Evolutionary conservation across 257 asterid genomes (phyloP).

Genomic region (Solanum clarkiae): DNA sequence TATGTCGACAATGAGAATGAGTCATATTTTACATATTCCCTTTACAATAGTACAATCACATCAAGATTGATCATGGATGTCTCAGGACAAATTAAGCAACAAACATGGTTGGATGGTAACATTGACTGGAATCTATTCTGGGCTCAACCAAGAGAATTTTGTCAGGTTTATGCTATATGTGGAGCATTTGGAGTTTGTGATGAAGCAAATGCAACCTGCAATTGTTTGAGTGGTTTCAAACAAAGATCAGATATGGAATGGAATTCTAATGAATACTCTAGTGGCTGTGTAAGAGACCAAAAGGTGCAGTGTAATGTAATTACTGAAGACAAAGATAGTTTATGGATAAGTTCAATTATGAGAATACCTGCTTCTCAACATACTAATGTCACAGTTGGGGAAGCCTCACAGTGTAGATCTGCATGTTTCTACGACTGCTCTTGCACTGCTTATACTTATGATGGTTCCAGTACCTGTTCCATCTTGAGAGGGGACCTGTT

Average conservation of each 20-base stretch:
- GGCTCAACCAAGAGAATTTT: conserved; percentile 32
- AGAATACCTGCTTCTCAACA: neutral
- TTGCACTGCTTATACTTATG: conserved; percentile 3
- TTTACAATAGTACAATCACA: neutral
- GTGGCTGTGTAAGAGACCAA: conserved; percentile 3
- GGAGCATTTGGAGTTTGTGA: conserved; percentile 31
- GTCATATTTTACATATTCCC: conserved; percentile 23
- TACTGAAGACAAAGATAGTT: neutral
- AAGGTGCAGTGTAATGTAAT: neutral
- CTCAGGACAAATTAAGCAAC: neutral
- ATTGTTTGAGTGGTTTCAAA: conserved; percentile 24
- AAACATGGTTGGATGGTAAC: neutral
- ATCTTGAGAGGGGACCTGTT: neutral
- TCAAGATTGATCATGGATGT: conserved; percentile 27
- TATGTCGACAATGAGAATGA: conserved; percentile 18
- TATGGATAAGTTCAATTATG: neutral
- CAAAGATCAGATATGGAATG: conserved; percentile 6
- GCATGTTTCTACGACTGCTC: neutral
- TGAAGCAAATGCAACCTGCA: conserved; percentile 18
- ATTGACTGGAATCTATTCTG: conserved; percentile 27
- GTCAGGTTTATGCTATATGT: conserved; percentile 37
- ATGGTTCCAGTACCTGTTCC: neutral
- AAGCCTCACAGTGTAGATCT: neutral
- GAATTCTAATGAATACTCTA: conserved; percentile 16
- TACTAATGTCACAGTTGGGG: neutral